These are phyloP conservation scores for Geosmithia morbida DNA, from an alignment of 2,329 filamentous ascomycete species.

Conservation along the genomic window DNA sequence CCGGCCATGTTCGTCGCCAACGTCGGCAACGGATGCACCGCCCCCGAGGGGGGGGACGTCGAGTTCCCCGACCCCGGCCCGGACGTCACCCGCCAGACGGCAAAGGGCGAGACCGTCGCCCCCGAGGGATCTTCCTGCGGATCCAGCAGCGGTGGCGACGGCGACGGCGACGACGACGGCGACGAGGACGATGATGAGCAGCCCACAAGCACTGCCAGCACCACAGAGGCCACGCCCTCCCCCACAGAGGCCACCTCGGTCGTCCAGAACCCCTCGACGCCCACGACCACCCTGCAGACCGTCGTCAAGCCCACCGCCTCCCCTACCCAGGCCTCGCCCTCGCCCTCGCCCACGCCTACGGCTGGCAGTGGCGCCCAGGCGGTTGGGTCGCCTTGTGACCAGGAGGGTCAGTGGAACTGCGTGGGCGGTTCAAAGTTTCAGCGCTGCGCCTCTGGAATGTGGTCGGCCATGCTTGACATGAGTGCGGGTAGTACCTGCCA, in stretches of 20 bases:
- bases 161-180: slow-evolving; percentile 7
- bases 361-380: slow-evolving; percentile 9
- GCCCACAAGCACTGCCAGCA: slow-evolving; percentile 5
- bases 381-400: slow-evolving; percentile 28
- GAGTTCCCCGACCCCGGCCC: slow-evolving; percentile 52
- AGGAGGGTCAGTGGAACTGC: slow-evolving; percentile 46
- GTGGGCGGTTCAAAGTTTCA: slow-evolving; percentile 41
- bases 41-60: slow-evolving; percentile 41
- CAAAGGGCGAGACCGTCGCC: slow-evolving; percentile 15
- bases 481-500: slow-evolving; percentile 38
- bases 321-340: not conserved
- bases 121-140: slow-evolving; percentile 13
- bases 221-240: too few species aligned
- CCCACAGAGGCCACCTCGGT: not conserved
- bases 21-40: slow-evolving; percentile 43
- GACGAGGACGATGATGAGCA: slow-evolving; percentile 4
- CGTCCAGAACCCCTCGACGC: too few species aligned
- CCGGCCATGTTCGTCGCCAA: slow-evolving; percentile 63
- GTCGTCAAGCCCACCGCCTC: not conserved
- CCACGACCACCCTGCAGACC: not conserved
- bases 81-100: slow-evolving; percentile 25
- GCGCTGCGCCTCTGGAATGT: slow-evolving; percentile 44
- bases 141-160: slow-evolving; percentile 2
- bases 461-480: slow-evolving; percentile 33
- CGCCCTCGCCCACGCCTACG: not conserved